Base-by-base conservation (phyloP, 2,329 filamentous ascomycete species). In the Botryosphaeria dothidea region DNA sequence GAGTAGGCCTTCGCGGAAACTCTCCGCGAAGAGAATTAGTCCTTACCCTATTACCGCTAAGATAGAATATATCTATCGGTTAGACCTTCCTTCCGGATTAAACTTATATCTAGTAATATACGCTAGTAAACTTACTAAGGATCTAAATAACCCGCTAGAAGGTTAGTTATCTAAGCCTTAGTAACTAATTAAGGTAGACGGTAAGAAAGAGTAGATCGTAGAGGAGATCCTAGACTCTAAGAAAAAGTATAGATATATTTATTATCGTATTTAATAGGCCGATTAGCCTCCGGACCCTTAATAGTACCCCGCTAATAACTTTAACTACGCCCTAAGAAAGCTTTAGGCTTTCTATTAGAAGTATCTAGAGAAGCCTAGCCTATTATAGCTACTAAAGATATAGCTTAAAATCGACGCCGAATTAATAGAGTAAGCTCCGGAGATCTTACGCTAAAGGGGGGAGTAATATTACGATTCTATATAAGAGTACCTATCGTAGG, bases 91-190 rank as follows among this genome's bases (percentile, higher is more conserved):
- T 78, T 78, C 71, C 78, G 78, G 36, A 9, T 13, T 41, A 9
- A 17, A 17, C 6, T 17, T 79, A 78, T 74, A 73, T 79, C 73
- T 73, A 71, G 72, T 79, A 78, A 78, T 79, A 78, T 72, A 79
- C 78, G 78, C 78, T 71, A 75, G 78, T 78, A 79, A 79, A 72
- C 78, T 79, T 71, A 78, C 74, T 72, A 73, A 73, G 74, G 79
- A 78, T 73, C 75, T 73, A 3, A 17, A 41, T 41, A 41, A 41
- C 15, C 36, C 15, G 15, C 36, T 41, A 11, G 9, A 11, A 15
- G 15, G 15, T 41, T 41, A 41, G 36, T 9, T 17, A 8, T 17
- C 4, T 9, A 17, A 41, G 6, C 15, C 36, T 15, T 17, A 41
- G 15, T 13, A 3, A 41, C 15, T 13, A 4, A 11, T 41, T 4